Conservation (phyloP, 345 rosid species). For the Citrus sinensis region DVS_A1.0 CM039163.1:45604501-45605000, state of each 20-base stretch:
- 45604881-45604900: constrained; percentile 6
- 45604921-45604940: constrained; percentile 2
- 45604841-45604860: neutral
- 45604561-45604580: neutral
- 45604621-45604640: constrained; percentile 93
- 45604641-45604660: constrained; percentile 99
- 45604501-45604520: neutral
- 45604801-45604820: constrained; percentile 81
- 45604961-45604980: constrained; percentile 97
- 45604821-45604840: constrained; percentile 1
- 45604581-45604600: neutral
- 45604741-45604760: constrained; percentile 14
- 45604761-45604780: constrained; percentile 95
- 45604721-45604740: constrained; percentile 8
- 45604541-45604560: neutral
- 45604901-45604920: neutral
- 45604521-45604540: neutral
- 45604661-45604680: constrained; percentile 83
- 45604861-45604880: neutral
- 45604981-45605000: constrained; percentile 98
- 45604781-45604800: constrained; percentile 63
- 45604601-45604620: constrained; percentile 52
- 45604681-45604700: constrained; percentile 34
- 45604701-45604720: neutral
- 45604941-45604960: constrained; percentile 65